Conservation (phyloP, 2,329 filamentous ascomycete species). For the Chalaropsis ovoidea region DNA sequence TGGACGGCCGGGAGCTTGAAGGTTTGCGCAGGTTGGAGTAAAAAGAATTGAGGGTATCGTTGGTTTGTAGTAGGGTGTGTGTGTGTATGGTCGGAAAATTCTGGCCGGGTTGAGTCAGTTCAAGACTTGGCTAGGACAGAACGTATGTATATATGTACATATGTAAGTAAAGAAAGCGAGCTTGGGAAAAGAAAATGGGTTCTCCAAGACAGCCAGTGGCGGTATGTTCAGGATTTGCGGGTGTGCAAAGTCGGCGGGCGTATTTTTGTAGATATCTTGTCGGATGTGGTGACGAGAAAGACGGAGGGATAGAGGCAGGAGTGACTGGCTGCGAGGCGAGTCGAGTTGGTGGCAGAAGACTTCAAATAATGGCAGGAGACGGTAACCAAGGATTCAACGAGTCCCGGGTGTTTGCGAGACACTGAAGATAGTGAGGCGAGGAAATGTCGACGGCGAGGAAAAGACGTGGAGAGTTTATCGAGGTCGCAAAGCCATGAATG, state of each 20-base stretch:
- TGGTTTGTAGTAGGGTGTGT: not conserved
- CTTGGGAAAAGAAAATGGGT: not conserved
- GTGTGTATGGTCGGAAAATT: slow-evolving; percentile 1
- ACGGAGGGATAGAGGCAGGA: not conserved
- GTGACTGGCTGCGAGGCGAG: not conserved
- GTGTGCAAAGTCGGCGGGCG: not conserved
- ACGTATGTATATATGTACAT: not conserved
- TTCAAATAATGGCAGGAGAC: not conserved
- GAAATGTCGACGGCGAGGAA: too few species aligned
- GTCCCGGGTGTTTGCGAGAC: not conserved
- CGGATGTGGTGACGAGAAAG: not conserved
- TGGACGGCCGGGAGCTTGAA: not conserved
- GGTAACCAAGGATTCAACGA: not conserved
- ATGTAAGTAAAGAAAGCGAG: too few species aligned
- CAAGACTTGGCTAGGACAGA: not conserved
- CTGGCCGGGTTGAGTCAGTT: not conserved
- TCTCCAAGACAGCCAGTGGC: not conserved
- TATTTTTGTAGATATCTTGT: not conserved
- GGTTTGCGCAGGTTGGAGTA: not conserved
- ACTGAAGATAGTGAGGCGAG: not conserved
- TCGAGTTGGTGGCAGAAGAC: not conserved
- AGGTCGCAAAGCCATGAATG: not conserved
- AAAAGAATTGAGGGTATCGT: not conserved
- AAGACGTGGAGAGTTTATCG: not conserved
- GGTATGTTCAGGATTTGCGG: not conserved